These are phyloP conservation scores for Suhomyces prunicola DNA, from an alignment of 805 yeast genomes.

Conservation along the genomic window DNA sequence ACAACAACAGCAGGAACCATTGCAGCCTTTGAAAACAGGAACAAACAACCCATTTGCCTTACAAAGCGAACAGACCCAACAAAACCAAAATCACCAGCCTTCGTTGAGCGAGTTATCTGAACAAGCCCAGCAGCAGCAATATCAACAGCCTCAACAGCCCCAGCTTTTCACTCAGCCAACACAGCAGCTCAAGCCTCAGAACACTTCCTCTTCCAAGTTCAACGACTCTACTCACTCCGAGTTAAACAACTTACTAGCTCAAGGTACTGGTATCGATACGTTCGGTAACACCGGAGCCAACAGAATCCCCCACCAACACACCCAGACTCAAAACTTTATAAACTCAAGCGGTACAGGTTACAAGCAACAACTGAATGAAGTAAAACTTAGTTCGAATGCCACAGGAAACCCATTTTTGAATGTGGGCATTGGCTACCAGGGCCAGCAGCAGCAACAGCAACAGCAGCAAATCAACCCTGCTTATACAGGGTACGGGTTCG, in stretches of 20 bases:
- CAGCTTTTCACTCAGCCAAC: constrained; percentile 14
- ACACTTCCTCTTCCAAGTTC: constrained; percentile 31
- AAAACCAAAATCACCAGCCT: constrained; percentile 15
- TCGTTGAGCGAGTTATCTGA: constrained; percentile 29
- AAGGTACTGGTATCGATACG: constrained; percentile 90
- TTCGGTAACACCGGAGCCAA: constrained; percentile 84
- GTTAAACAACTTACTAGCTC: constrained; percentile 72
- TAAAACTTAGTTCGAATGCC: constrained; percentile 33
- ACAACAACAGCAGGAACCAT: constrained; percentile 32
- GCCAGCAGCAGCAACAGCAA: constrained; percentile 15
- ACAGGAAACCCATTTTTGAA: constrained; percentile 61
- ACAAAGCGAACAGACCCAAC: constrained; percentile 17
- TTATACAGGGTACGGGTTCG: constrained; percentile 93
- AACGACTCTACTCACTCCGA: constrained; percentile 53
- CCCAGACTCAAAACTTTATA: constrained; percentile 74
- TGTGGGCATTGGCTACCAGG: constrained; percentile 51
- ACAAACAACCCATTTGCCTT: constrained; percentile 78
- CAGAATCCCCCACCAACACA: constrained; percentile 91
- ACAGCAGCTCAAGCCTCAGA: constrained; percentile 25
- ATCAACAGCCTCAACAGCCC: constrained; percentile 11
- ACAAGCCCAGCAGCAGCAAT: constrained; percentile 28
- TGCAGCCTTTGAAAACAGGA: constrained; percentile 63
- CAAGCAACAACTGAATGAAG: constrained; percentile 44
- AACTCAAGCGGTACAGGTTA: constrained; percentile 88
- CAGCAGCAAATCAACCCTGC: constrained; percentile 58